Conservation (phyloP, 1,284 basidiomycete genomes). For the Pseudozyma pruni region DNA sequence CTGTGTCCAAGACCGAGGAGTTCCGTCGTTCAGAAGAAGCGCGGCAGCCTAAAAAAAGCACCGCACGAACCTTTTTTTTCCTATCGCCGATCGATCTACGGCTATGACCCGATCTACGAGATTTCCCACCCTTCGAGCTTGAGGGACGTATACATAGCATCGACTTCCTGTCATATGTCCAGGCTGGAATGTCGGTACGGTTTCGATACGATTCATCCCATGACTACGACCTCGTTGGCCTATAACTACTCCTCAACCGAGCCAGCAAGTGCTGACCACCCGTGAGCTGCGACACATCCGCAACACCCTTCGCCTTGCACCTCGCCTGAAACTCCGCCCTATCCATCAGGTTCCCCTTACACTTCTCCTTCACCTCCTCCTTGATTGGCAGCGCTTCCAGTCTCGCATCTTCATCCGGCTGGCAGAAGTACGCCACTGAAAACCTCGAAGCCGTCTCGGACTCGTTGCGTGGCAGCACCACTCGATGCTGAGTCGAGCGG, state of each 20-base stretch:
- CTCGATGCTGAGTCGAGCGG: constrained; percentile 57
- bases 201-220: background rate
- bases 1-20: constrained; percentile 3
- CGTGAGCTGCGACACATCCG: constrained; percentile 28
- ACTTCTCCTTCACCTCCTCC: constrained; percentile 9
- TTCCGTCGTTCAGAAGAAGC: constrained; percentile 3
- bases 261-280: constrained; percentile 50
- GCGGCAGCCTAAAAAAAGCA: too few relatives aligned
- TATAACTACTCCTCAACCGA: constrained; percentile 31
- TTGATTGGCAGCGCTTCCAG: constrained; percentile 38
- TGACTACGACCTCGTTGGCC: background rate
- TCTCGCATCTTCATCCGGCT: constrained; percentile 51
- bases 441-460: constrained; percentile 45
- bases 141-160: too few relatives aligned
- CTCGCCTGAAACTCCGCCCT: constrained; percentile 19
- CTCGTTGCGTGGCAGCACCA: constrained; percentile 47
- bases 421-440: constrained; percentile 59
- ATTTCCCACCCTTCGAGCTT: too few relatives aligned
- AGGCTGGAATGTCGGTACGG: too few relatives aligned
- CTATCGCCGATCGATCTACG: background rate
- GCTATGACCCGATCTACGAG: background rate
- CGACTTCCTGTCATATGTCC: too few relatives aligned
- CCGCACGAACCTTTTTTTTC: too few relatives aligned
- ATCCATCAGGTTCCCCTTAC: constrained; percentile 23
- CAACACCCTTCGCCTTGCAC: constrained; percentile 42